Conservation (phyloP, 164 flowering plant genomes). For the Annona cherimola region DNA sequence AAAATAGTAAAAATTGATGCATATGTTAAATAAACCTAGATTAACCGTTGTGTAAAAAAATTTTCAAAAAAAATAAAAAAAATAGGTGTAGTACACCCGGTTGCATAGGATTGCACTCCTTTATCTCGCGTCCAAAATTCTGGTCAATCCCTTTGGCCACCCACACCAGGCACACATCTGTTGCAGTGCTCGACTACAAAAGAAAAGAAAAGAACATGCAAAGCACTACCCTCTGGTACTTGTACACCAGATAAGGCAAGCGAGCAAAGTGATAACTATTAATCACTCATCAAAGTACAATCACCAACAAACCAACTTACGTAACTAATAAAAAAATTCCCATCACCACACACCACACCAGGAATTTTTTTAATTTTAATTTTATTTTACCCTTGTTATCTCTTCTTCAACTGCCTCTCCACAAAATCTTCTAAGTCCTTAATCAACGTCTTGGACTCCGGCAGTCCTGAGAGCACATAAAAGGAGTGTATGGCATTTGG, state of each 20-base stretch:
- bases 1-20: too few relatives aligned
- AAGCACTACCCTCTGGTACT: conserved; percentile 49
- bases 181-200: conserved; percentile 42
- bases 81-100: too few relatives aligned
- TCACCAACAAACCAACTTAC: too few relatives aligned
- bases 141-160: conserved; percentile 54
- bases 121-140: conserved; percentile 51
- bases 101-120: too few relatives aligned
- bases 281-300: too few relatives aligned
- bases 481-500: conserved; percentile 40
- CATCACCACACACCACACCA: too few relatives aligned
- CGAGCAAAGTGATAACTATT: conserved; percentile 70
- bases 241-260: conserved; percentile 55
- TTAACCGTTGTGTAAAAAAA: too few relatives aligned
- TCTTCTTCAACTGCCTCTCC: neutral
- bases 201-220: conserved; percentile 62
- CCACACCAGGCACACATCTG: conserved; percentile 51
- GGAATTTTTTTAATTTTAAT: too few relatives aligned
- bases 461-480: conserved; percentile 37
- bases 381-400: too few relatives aligned
- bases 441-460: conserved; percentile 21
- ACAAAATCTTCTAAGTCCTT: conserved; percentile 28
- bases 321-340: too few relatives aligned
- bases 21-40: too few relatives aligned
- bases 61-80: too few relatives aligned